Evolutionary conservation across 495 filamentous ascomycete species (phyloP), one percentile per base, ranked within the genome.

Genomic region (Podospora anserina): DNA sequence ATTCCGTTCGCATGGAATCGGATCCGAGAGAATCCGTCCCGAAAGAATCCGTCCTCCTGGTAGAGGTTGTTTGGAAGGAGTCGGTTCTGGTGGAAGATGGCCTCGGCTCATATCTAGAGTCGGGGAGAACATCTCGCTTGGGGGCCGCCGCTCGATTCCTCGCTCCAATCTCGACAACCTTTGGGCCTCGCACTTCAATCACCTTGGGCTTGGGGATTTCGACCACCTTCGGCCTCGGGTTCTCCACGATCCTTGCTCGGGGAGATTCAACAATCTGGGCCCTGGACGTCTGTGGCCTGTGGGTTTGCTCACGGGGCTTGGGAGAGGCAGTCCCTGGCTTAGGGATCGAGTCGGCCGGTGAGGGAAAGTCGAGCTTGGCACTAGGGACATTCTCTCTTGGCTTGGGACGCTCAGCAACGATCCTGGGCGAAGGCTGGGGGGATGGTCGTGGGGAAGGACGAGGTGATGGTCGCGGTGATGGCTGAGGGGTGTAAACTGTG

Each of bases 401-500:
- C 60, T 65, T 66, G 39, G 56, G 59, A 7, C n/a, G 61, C 49
- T 77, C 71, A 13, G 71, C 64, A 1, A 80, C 49, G 49, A 68
- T 56, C 6, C 75, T 75, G 16, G 82, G 81, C 7, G 82, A 84
- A n/a, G 82, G 82, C 27, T 82, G 70, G 16, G 82, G 82, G 18
- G 78, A 79, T 6, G 84, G 81, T 28, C 80, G 78, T 1, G 85
- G 82, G 18, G 78, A 79, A 5, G 84, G 81, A 26, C 80, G 78
- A 0, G 85, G 81, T 5, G 82, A 84, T n/a, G 82, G 82, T 23
- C 81, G 68, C 18, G 82, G 82, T 23, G 78, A 79, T 6, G 84
- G 81, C 39, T 81, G 78, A 0, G 85, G 85, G 9, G 82, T 86
- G 70, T 86, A 87, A 0, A 83, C 86, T 63, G 79, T 79, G 15